A percentile compares a stretch with the other conserved stretches of the same genome.
Evolutionary conservation across 2,329 filamentous ascomycete species (phyloP).

Genomic region (Pyricularia grisea): DNA sequence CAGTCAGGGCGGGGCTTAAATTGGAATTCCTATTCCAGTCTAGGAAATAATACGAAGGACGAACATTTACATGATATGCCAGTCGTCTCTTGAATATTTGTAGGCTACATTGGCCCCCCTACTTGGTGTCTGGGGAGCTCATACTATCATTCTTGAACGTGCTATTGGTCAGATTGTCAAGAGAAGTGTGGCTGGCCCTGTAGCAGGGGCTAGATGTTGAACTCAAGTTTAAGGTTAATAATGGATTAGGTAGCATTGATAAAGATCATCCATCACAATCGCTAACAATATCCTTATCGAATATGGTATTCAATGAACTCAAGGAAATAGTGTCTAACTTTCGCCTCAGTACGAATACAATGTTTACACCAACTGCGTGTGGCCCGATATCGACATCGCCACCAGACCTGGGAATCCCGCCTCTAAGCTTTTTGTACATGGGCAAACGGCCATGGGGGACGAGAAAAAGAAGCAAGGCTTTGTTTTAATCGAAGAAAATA

Average conservation of each 20-base stretch:
- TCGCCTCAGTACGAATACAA: constrained; percentile 21
- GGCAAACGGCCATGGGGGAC: constrained; percentile 10
- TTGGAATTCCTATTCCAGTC: not conserved
- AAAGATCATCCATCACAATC: not conserved
- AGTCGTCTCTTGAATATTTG: not conserved
- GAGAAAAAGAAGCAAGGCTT: not conserved
- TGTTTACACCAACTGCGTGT: constrained; percentile 18
- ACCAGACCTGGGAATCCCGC: constrained; percentile 2
- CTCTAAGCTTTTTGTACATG: constrained; percentile 10
- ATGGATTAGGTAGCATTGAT: not conserved
- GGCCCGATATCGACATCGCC: constrained; percentile 5
- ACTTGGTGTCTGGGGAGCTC: no score
- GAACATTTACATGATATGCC: not conserved
- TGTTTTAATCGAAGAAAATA: constrained; percentile 1
- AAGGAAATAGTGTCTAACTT: constrained; percentile 17
- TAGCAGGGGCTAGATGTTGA: not conserved
- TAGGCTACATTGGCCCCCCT: no score
- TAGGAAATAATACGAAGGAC: not conserved
- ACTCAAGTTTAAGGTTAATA: not conserved
- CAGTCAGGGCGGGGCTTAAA: constrained; percentile 36
- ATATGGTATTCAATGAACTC: not conserved
- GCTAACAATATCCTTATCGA: not conserved
- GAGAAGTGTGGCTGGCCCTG: not conserved
- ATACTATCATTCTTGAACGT: not conserved
- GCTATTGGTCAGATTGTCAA: not conserved